Evolutionary conservation across 441 rosid genomes (phyloP).

Genomic region (Jatropha multifida): DNA sequence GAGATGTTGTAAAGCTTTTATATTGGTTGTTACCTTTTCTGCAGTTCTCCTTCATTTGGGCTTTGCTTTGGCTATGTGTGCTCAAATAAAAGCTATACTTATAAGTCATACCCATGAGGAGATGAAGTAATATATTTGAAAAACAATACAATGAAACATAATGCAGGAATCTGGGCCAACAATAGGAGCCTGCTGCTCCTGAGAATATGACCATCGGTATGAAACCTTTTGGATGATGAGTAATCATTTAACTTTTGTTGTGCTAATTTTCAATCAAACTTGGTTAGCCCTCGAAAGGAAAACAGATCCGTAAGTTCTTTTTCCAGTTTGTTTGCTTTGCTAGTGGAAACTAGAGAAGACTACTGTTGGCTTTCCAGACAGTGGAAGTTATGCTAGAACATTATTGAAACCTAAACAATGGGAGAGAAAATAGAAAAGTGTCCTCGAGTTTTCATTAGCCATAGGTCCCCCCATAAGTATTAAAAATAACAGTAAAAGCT

Average conservation of each 20-base stretch:
- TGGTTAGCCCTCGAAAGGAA: neutral
- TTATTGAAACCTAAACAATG: neutral
- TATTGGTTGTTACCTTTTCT: neutral
- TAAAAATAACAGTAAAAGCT: neutral
- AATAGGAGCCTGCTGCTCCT: neutral
- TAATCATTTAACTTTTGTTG: neutral
- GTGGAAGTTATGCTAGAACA: neutral
- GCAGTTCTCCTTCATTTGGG: neutral
- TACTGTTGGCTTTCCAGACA: neutral
- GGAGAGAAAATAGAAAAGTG: neutral
- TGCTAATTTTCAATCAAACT: neutral
- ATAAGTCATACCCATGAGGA: neutral
- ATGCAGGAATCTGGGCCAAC: neutral
- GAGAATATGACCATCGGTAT: neutral
- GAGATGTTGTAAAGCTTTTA: neutral
- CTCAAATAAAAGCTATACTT: neutral
- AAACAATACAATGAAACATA: neutral
- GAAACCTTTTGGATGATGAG: neutral
- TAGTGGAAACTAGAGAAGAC: neutral
- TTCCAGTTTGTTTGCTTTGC: neutral
- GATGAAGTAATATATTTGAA: neutral
- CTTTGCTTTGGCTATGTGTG: neutral
- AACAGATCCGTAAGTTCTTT: neutral
- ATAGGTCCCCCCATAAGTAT: neutral
- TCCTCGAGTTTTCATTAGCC: neutral